Conservation (phyloP, 345 rosid species). For the Syzygium aqueum region DNA sequence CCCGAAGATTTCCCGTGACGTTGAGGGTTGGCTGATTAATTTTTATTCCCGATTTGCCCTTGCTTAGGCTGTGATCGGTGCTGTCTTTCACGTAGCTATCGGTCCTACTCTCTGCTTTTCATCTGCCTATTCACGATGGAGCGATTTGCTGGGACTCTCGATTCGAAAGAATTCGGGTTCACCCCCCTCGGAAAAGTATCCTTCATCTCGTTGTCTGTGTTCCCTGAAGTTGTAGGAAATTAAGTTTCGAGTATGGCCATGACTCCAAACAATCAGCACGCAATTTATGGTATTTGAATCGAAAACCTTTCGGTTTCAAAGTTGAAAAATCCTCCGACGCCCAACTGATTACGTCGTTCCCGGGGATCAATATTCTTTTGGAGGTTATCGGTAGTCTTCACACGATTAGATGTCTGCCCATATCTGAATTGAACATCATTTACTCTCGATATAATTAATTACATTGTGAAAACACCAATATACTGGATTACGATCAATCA, state of each 20-base stretch:
- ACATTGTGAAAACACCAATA: not conserved
- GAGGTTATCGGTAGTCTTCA: not conserved
- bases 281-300: not conserved
- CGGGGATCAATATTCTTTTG: not conserved
- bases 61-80: not conserved
- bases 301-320: not conserved
- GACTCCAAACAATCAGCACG: not conserved
- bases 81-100: not conserved
- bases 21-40: not conserved
- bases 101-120: not conserved
- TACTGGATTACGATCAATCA: not conserved
- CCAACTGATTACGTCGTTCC: not conserved
- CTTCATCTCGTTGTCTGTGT: not conserved
- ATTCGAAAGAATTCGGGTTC: not conserved
- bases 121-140: not conserved
- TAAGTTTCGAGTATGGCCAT: not conserved
- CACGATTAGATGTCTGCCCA: not conserved
- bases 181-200: not conserved
- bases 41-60: not conserved
- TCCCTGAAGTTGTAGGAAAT: not conserved
- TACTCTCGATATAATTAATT: not conserved
- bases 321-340: not conserved
- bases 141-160: not conserved
- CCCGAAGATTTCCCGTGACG: not conserved
- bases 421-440: fast-evolving